These are phyloP conservation scores for Thermomyces lanuginosus DNA, from an alignment of 2,329 filamentous ascomycete genomes.

Conservation along the genomic window DNA sequence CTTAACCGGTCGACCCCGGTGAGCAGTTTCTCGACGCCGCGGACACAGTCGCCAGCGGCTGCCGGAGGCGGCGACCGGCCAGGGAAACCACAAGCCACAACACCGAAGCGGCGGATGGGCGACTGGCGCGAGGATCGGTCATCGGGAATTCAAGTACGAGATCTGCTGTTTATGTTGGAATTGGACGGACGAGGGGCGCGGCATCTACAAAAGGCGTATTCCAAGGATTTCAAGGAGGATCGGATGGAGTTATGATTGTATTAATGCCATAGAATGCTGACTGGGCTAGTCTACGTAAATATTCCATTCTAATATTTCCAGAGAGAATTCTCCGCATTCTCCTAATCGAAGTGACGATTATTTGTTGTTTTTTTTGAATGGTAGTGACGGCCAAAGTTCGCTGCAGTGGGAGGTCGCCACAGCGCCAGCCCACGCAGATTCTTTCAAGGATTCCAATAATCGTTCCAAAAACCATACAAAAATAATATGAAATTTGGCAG, in stretches of 20 bases:
- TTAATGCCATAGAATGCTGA: too few species aligned
- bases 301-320: slow-evolving; percentile 1
- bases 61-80: slow-evolving; percentile 16
- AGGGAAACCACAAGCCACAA: slow-evolving; percentile 30
- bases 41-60: slow-evolving; percentile 15
- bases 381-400: too few species aligned
- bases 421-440: too few species aligned
- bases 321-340: slow-evolving; percentile 1
- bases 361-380: slow-evolving; percentile 1
- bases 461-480: too few species aligned
- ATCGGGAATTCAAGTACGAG: slow-evolving; percentile 64
- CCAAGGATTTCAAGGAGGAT: slow-evolving; percentile 27
- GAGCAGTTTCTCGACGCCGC: slow-evolving; percentile 23
- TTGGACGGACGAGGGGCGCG: slow-evolving; percentile 45
- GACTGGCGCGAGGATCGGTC: slow-evolving; percentile 65
- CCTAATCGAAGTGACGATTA: background rate
- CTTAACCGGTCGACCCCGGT: slow-evolving; percentile 23
- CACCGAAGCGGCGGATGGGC: too few species aligned
- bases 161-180: slow-evolving; percentile 66
- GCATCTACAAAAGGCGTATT: slow-evolving; percentile 29
- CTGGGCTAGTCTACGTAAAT: too few species aligned
- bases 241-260: slow-evolving; percentile 11
- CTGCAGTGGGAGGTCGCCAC: too few species aligned
- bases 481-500: too few species aligned
- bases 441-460: too few species aligned